Conservation (phyloP, 768 basidiomycete genomes). For the Hericium rajendrae region DNA sequence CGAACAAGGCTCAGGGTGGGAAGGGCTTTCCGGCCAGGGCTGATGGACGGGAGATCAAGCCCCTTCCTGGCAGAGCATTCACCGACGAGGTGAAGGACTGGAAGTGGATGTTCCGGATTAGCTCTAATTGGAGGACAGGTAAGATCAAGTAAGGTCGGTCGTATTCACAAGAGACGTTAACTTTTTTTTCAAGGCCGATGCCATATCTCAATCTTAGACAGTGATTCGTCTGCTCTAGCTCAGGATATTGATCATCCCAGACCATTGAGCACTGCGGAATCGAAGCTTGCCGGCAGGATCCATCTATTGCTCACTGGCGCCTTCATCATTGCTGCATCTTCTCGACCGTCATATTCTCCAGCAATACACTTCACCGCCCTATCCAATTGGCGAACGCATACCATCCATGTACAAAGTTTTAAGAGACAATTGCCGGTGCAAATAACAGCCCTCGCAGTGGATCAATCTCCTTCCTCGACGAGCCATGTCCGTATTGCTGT, state of each 20-base stretch:
- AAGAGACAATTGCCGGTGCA: constrained; percentile 22
- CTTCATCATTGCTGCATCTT: constrained; percentile 7
- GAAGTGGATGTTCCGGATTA: constrained; percentile 85
- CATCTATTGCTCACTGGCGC: constrained; percentile 10
- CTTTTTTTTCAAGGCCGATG: constrained; percentile 50
- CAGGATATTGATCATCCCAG: not conserved
- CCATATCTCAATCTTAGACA: constrained; percentile 6
- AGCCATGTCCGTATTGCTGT: constrained; percentile 37
- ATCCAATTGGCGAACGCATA: constrained; percentile 25
- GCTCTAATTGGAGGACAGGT: constrained; percentile 78
- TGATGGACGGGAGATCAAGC: constrained; percentile 50
- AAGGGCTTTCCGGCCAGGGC: constrained; percentile 47
- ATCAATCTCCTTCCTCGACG: constrained; percentile 55
- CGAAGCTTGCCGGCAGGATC: constrained; percentile 6
- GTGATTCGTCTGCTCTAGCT: not conserved
- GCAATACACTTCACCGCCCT: constrained; percentile 39
- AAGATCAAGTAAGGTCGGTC: constrained; percentile 15
- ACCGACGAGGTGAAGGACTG: constrained; percentile 44
- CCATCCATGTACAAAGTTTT: constrained; percentile 35
- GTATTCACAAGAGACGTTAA: not conserved
- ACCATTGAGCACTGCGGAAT: not conserved
- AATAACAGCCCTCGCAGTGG: constrained; percentile 61
- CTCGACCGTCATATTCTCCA: constrained; percentile 43
- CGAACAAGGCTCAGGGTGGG: constrained; percentile 59
- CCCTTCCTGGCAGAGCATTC: constrained; percentile 42